Evolutionary conservation across 1,284 basidiomycete genomes (phyloP), one percentile per base, ranked within the genome.

Genomic region (Cutaneotrichosporon sp.): DNA sequence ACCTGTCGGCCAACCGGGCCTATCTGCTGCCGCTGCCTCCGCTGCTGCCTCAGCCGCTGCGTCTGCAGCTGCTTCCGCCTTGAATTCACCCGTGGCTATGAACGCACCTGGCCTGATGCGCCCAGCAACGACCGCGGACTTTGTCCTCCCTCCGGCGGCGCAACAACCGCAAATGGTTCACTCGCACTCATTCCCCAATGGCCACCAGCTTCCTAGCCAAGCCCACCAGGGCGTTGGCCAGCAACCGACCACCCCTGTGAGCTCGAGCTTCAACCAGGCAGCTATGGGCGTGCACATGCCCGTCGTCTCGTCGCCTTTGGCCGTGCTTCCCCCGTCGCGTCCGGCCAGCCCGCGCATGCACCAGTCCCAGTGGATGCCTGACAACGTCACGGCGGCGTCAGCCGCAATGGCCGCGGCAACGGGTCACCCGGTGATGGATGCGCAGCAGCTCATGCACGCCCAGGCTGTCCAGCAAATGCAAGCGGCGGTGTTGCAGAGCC

Each of bases 161-260:
- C 42, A 12, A 19, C 51, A 51, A 33, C 47, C 45, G 16, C 46
- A 35, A 3, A 27, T 75, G 16, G 59, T 69, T 2, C 71, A 75
- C 49, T 69, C 71, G 8, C 73, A 75, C 51, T 75, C 73, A 3
- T 76, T 65, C 60, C 72, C 74, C 14, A 74, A 74, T 45, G 67
- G 65, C 12, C 68, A 71, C 57, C 68, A 70, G 46, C 52, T 75
- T 3, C 66, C 70, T 6, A 70, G 65, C 46, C 71, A 73, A 54
- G 33, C 65, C 12, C 61, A 66, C 32, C 49, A 42, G 22, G 26
- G 19, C 10, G 37, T 32, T 42, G 35, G 17, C 29, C 54, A 3
- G 32, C 62, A 6, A n/a, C 47, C 64, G 7, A 55, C 58, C 24
- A 66, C 65, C 5, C 66, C 67, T 1, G 57, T 66, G 14, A 55